A percentile compares a stretch with the other conserved stretches of the same genome.
These are phyloP conservation scores for Pythium graminicola DNA, from an alignment of 352 stramenopile species.

Conservation along the genomic window DNA sequence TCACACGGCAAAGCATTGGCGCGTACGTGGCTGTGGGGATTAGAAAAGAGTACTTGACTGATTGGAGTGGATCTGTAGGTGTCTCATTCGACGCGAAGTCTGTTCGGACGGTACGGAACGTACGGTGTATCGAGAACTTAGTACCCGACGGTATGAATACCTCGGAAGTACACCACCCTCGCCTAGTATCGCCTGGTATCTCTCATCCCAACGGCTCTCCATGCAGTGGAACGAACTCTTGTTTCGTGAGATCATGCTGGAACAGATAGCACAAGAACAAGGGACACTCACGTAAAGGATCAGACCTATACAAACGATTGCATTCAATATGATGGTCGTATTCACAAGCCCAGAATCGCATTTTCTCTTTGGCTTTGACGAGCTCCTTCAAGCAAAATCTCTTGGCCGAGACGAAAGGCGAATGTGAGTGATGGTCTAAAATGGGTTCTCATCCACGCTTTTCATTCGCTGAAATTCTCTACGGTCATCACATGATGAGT, in stretches of 20 bases:
- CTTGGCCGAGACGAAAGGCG: too few species aligned
- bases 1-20: conserved; percentile 34
- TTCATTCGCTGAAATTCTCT: too few species aligned
- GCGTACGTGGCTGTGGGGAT: conserved; percentile 24
- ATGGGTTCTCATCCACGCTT: too few species aligned
- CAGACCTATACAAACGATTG: too few species aligned
- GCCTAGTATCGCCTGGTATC: not conserved
- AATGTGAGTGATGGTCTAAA: too few species aligned
- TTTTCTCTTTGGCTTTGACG: too few species aligned
- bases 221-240: conserved; percentile 1
- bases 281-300: too few species aligned
- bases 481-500: too few species aligned
- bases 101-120: conserved; percentile 10
- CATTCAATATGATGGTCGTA: too few species aligned
- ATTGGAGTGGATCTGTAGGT: not conserved
- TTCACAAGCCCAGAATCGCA: too few species aligned
- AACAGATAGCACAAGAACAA: not conserved
- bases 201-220: not conserved
- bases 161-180: not conserved
- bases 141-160: conserved; percentile 2
- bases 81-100: conserved; percentile 11
- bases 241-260: conserved; percentile 1
- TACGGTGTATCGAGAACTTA: conserved; percentile 8
- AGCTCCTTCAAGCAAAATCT: too few species aligned
- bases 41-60: not conserved